Evolutionary conservation across 495 filamentous ascomycete species (phyloP).

Genomic region (Tuber calosporum): DNA sequence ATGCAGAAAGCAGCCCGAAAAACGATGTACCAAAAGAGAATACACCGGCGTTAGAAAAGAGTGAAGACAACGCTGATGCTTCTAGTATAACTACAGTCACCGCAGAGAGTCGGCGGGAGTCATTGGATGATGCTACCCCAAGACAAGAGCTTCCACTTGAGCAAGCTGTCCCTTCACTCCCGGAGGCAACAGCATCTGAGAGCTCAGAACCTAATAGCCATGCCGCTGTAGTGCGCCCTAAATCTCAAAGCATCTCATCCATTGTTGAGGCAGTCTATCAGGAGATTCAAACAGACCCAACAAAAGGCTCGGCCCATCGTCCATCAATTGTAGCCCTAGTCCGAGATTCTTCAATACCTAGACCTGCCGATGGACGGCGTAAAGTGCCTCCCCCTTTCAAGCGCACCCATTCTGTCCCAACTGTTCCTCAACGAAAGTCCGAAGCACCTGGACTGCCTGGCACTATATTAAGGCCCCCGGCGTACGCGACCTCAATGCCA

Average conservation of each 20-base stretch:
- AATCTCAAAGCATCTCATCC: slow-evolving; percentile 22
- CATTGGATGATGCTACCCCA: slow-evolving; percentile 18
- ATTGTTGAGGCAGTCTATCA: slow-evolving; percentile 21
- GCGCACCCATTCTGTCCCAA: slow-evolving; percentile 36
- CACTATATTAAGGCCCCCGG: slow-evolving; percentile 17
- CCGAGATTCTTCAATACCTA: slow-evolving; percentile 34
- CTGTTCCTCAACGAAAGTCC: slow-evolving; percentile 31
- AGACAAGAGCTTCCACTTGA: slow-evolving; percentile 25
- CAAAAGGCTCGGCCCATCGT: slow-evolving; percentile 8
- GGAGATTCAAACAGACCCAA: background rate
- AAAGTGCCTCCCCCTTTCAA: slow-evolving; percentile 35
- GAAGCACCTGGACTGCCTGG: slow-evolving; percentile 18
- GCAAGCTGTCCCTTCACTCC: slow-evolving; percentile 8
- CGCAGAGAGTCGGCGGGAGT: slow-evolving; percentile 17
- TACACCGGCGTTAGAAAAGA: slow-evolving; percentile 10
- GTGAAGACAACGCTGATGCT: slow-evolving; percentile 25
- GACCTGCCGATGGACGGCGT: slow-evolving; percentile 29
- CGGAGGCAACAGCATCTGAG: slow-evolving; percentile 13
- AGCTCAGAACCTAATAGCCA: slow-evolving; percentile 26
- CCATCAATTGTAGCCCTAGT: slow-evolving; percentile 13
- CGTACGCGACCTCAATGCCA: slow-evolving; percentile 34
- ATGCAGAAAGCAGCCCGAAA: slow-evolving; percentile 42
- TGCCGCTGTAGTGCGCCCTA: slow-evolving; percentile 17
- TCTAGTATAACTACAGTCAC: slow-evolving; percentile 29
- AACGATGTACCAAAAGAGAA: slow-evolving; percentile 21